Base-by-base conservation (phyloP, 306 rosid species). In the Quercus parvula region DNA sequence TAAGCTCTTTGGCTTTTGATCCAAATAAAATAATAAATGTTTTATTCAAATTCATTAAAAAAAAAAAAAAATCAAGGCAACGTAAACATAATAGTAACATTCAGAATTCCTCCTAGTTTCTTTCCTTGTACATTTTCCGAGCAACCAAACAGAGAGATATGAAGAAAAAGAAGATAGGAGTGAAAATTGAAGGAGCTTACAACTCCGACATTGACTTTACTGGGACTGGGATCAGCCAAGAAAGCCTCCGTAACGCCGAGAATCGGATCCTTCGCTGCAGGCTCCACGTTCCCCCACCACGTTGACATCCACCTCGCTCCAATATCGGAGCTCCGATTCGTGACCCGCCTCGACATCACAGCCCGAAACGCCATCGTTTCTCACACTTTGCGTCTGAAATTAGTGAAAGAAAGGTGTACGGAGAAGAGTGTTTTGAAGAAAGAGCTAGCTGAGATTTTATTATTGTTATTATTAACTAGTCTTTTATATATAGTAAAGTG, bases 181-280 rank as follows among this genome's bases (percentile, higher is more conserved):
- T 5, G 59, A 54, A 46, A 68, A 49, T 41, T 8, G 9, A 41
- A 49, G 69, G 72, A 73, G 86, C 98, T 91, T 74, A 95, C 99
- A 6, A 95, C 99, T 89, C 98, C 99, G 46, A 95, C 94, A 75
- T 95, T 95, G 79, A 95, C 95, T 86, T 95, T 95, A 57, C 83
- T 82, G 0, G 98, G 97, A 81, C 89, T 89, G 44, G 92, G 94
- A 92, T 95, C 99, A 27, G 98, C 95, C 56, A 95, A 89, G 76
- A 81, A 95, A 74, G 99, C 99, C 80, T 95, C 99, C 33, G 98
- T 95, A 56, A 92, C 99, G n/a, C 99, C 97, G 81, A 95, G 99
- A 83, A 95, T 95, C 6, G 99, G 99, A 76, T 95, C 99, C 87
- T 92, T 95, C 3, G 99, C 89, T 61, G 99, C 97, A 1, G 89